These are phyloP conservation scores for Candida sojae DNA, from an alignment of 1,139 yeast species.

Conservation along the genomic window DNA sequence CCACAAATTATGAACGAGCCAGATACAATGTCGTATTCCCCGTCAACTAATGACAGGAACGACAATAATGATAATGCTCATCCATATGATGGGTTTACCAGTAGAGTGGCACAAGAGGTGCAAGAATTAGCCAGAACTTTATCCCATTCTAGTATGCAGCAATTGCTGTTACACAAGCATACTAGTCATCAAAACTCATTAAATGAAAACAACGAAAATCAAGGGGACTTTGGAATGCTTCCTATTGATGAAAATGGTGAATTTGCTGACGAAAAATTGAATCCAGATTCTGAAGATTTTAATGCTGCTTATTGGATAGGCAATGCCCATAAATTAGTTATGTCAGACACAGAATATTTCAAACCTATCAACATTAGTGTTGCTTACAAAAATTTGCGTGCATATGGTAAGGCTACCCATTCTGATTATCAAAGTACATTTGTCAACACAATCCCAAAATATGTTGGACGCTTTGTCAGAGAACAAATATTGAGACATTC, in stretches of 20 bases:
- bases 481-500: constrained; percentile 5
- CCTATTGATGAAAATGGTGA: constrained; percentile 18
- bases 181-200: constrained; percentile 55
- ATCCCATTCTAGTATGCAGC: constrained; percentile 3
- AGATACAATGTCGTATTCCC: neutral
- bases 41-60: neutral
- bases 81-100: constrained; percentile 4
- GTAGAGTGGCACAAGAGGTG: constrained; percentile 5
- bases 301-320: constrained; percentile 25
- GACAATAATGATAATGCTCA: neutral
- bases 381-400: constrained; percentile 65
- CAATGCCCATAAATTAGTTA: constrained; percentile 30
- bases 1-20: neutral
- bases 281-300: constrained; percentile 12
- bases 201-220: constrained; percentile 21
- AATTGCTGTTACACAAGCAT: constrained; percentile 16
- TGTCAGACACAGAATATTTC: constrained; percentile 47
- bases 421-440: constrained; percentile 79
- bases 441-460: constrained; percentile 43
- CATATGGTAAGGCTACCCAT: constrained; percentile 73
- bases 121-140: constrained; percentile 8
- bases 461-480: constrained; percentile 5
- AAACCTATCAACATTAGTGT: constrained; percentile 66
- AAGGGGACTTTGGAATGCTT: constrained; percentile 2
- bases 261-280: constrained; percentile 8